Conservation (phyloP, 2,329 filamentous ascomycete genomes). For the Curvularia sp. region DNA sequence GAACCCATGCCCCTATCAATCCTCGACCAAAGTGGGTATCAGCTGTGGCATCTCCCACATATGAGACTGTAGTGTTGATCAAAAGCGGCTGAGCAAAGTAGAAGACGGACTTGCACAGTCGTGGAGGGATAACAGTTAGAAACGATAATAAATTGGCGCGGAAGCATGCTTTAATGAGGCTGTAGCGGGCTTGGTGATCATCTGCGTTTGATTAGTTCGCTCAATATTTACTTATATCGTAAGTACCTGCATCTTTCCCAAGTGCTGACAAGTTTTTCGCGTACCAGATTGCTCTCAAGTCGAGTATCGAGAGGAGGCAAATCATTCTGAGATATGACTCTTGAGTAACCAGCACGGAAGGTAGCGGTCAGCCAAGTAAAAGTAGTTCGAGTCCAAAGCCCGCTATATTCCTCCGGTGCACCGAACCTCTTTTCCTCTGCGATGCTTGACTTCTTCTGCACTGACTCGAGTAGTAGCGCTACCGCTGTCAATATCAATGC, state of each 20-base stretch:
- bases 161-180: background rate
- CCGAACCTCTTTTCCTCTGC: background rate
- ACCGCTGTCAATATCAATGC: constrained; percentile 1
- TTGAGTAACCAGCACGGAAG: constrained; percentile 1
- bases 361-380: constrained; percentile 4
- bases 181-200: background rate
- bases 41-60: background rate
- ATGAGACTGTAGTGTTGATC: constrained; percentile 4
- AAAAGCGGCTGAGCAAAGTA: constrained; percentile 5
- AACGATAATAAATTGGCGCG: background rate
- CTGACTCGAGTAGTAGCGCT: constrained; percentile 2
- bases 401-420: constrained; percentile 5
- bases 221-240: background rate
- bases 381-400: constrained; percentile 3
- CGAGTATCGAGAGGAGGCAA: constrained; percentile 5
- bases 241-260: background rate
- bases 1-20: constrained; percentile 3
- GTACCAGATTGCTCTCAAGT: constrained; percentile 1
- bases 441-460: constrained; percentile 2
- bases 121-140: background rate
- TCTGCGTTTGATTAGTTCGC: background rate
- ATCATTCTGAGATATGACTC: background rate
- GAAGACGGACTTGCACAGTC: constrained; percentile 2
- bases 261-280: background rate
- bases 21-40: constrained; percentile 1